A percentile compares a stretch with the other conserved stretches of the same genome.
These are phyloP conservation scores for Strigomonas culicis DNA, from an alignment of 208 protist species.

Conservation along the genomic window DNA sequence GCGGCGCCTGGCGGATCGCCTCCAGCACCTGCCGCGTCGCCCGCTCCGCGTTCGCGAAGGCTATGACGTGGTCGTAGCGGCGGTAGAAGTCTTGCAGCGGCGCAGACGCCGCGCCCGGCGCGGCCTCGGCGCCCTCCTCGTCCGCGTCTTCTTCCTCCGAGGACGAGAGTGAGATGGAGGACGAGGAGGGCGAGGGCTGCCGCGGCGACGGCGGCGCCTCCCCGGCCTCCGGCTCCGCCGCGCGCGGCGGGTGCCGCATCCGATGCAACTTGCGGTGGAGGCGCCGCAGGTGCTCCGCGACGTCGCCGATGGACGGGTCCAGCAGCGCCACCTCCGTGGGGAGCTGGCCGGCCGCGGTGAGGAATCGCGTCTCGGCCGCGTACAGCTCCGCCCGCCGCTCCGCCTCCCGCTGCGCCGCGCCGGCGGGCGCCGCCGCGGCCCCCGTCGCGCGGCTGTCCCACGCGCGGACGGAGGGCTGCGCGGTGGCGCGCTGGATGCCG, in stretches of 20 bases:
- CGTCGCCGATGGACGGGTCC: constrained; percentile 24
- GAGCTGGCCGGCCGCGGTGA: constrained; percentile 18
- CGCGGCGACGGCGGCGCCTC: too few relatives aligned
- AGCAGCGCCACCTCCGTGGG: constrained; percentile 16
- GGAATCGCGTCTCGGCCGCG: constrained; percentile 13
- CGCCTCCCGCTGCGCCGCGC: neutral
- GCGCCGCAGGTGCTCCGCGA: constrained; percentile 22
- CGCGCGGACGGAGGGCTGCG: constrained; percentile 15
- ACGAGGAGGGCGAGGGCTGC: too few relatives aligned
- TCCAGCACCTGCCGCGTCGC: too few relatives aligned
- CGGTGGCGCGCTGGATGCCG: constrained; percentile 19
- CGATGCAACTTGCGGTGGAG: too few relatives aligned
- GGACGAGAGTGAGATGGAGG: too few relatives aligned
- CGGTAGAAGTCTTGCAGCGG: neutral
- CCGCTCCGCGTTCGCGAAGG: too few relatives aligned
- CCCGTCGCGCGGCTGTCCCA: constrained; percentile 19
- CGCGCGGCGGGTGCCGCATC: too few relatives aligned
- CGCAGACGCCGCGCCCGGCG: neutral
- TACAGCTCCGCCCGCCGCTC: constrained; percentile 7
- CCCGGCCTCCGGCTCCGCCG: too few relatives aligned
- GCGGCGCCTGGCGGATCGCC: too few relatives aligned
- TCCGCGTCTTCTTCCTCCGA: neutral
- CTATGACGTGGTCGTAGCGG: too few relatives aligned
- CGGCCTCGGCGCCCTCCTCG: neutral
- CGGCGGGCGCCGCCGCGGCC: neutral